These are phyloP conservation scores for Naganishia onofrii DNA, from an alignment of 768 basidiomycete species.

Conservation along the genomic window DNA sequence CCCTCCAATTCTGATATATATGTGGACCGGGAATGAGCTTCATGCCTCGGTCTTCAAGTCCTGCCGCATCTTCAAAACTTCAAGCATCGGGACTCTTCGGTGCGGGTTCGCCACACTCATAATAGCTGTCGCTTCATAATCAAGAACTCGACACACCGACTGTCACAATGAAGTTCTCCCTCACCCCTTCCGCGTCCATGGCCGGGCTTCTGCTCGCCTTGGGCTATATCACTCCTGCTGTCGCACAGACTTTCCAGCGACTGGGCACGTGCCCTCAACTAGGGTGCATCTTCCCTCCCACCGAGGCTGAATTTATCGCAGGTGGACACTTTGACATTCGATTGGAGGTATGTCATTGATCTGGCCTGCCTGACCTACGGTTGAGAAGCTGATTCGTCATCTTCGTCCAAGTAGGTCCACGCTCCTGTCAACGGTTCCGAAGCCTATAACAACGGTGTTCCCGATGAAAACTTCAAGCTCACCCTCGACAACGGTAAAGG, in stretches of 20 bases:
- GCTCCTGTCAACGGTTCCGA: slow-evolving; percentile 53
- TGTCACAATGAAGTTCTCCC: slow-evolving; percentile 5
- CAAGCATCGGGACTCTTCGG: too few species aligned
- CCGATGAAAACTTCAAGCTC: slow-evolving; percentile 43
- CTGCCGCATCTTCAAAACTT: neutral
- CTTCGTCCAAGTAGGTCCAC: slow-evolving; percentile 44
- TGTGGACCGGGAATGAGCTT: too few species aligned
- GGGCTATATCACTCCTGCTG: slow-evolving; percentile 26
- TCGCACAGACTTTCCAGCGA: slow-evolving; percentile 45
- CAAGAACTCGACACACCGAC: neutral
- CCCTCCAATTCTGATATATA: too few species aligned
- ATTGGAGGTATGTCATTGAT: slow-evolving; percentile 37
- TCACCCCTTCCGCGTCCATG: slow-evolving; percentile 25
- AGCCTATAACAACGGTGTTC: slow-evolving; percentile 51
- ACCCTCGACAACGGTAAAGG: slow-evolving; percentile 45
- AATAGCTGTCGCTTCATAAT: neutral
- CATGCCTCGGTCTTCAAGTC: neutral
- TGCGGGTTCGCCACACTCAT: neutral
- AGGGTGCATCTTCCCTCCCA: slow-evolving; percentile 49
- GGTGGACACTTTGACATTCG: slow-evolving; percentile 48
- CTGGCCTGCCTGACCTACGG: neutral
- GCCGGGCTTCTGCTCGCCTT: slow-evolving; percentile 19
- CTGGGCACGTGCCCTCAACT: slow-evolving; percentile 47
- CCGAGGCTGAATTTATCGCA: slow-evolving; percentile 45
- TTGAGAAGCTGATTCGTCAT: neutral